Evolutionary conservation across 495 filamentous ascomycete species (phyloP).

Genomic region (Hypoxylon rickii): DNA sequence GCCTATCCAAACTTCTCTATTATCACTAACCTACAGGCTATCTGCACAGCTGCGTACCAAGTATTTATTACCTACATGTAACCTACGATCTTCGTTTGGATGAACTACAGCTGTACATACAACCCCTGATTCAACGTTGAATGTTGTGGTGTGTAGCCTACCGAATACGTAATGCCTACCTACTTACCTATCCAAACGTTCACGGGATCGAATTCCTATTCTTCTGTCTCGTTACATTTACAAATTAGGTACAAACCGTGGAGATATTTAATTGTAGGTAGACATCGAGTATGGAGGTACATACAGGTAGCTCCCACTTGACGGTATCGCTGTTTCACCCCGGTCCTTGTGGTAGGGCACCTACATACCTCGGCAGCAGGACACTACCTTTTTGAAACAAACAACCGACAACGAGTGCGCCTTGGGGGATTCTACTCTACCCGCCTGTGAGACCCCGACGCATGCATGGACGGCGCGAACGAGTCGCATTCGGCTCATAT

Average conservation of each 20-base stretch:
- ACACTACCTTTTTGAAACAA: neutral
- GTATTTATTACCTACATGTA: neutral
- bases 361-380: slow-evolving; percentile 1
- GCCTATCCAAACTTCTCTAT: neutral
- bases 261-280: neutral
- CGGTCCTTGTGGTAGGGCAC: neutral
- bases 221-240: too few relatives aligned
- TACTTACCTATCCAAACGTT: too few relatives aligned
- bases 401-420: slow-evolving; percentile 11
- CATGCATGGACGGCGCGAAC: slow-evolving; percentile 14
- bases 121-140: neutral
- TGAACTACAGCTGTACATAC: too few relatives aligned
- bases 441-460: slow-evolving; percentile 19
- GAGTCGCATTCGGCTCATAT: slow-evolving; percentile 2
- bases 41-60: too few relatives aligned
- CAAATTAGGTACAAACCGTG: too few relatives aligned
- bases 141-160: too few relatives aligned
- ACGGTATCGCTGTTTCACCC: slow-evolving; percentile 8
- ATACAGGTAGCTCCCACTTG: neutral
- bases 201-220: too few relatives aligned
- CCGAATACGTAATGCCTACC: too few relatives aligned
- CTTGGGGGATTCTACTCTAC: slow-evolving; percentile 12
- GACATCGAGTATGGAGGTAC: neutral
- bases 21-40: too few relatives aligned
- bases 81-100: neutral